Evolutionary conservation across 495 filamentous ascomycete species (phyloP).

Genomic region (Penicillium turbatum): DNA sequence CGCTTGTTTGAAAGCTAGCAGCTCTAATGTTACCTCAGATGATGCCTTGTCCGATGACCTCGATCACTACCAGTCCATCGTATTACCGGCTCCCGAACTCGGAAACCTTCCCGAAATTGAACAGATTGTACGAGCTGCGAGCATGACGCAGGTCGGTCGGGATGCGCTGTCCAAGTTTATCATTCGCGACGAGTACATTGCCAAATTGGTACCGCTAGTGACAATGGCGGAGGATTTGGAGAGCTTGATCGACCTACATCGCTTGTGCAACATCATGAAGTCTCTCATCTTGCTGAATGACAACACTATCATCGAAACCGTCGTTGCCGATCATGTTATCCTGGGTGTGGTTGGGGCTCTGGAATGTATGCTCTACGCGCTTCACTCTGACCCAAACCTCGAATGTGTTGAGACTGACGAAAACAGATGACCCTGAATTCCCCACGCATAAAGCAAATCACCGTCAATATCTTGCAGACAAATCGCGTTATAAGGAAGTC

Average conservation of each 20-base stretch:
- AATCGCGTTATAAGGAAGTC: conserved; percentile 92
- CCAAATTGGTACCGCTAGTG: conserved; percentile 80
- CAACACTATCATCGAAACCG: conserved; percentile 85
- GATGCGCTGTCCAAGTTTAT: conserved; percentile 89
- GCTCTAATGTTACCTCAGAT: conserved; percentile 46
- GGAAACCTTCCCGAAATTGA: conserved; percentile 80
- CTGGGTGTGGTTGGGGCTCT: conserved; percentile 92
- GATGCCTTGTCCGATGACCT: conserved; percentile 91
- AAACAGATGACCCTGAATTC: conserved; percentile 87
- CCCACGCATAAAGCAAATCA: conserved; percentile 99
- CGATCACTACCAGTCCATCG: conserved; percentile 63
- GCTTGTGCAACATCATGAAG: conserved; percentile 98
- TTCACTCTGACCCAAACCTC: neutral
- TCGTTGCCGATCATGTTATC: conserved; percentile 84
- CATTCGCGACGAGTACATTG: conserved; percentile 78
- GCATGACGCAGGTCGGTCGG: conserved; percentile 67
- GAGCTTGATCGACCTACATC: conserved; percentile 77
- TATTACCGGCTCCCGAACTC: conserved; percentile 73
- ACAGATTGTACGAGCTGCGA: conserved; percentile 69
- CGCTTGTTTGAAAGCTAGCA: neutral
- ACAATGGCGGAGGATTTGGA: conserved; percentile 86
- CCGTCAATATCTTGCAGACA: conserved; percentile 83
- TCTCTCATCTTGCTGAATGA: conserved; percentile 91
- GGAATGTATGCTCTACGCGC: conserved; percentile 60
- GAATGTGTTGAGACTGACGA: conserved; percentile 9